Base-by-base conservation (phyloP, 352 stramenopile genomes). In the Thraustochytrium striatum region DNA sequence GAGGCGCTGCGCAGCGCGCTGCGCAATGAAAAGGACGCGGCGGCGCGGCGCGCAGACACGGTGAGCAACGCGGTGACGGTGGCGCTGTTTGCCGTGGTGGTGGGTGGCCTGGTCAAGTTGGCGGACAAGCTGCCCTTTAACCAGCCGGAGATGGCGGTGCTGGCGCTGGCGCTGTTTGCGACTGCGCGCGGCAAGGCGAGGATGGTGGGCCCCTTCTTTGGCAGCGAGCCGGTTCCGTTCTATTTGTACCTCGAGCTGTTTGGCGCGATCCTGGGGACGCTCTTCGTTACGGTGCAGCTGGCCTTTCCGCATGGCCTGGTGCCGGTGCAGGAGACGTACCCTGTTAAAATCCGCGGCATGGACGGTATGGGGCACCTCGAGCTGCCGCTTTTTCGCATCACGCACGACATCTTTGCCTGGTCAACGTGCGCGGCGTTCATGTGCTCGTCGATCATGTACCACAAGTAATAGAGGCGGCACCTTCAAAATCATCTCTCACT, bases 371-470 rank as follows among this genome's bases (percentile, higher is more conserved):
- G n/a, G n/a, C n/a, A n/a, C n/a, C n/a, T n/a, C n/a, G 53, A 21
- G 13, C 25, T 70, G 7, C 28, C 28, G 13, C 59, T 53, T n/a
- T 70, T 70, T 35, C 35, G 53, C 9, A 7, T 70, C 11, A 19
- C 53, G 2, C 59, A 70, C 41, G 36, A 50, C 21, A 3, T 70
- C 38, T 28, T 70, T 38, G 59, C 16, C 2, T 38, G 50, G 16
- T 19, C 35, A 2, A 70, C 50, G 13, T 19, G 33, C 33, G 59
- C 53, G 1, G n/a, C 38, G 19, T 70, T 52, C 36, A 70, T 70
- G 59, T 70, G 59, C 35, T 70, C 59, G 19, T 21, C 59, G 35
- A 52, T 70, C 59, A 52, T 70, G 33, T 70, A 53, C 28, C 59
- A 70, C 35, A 13, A 2, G 53, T 47, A 69, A 69, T 13, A 28